phyloP scores from a whole-genome alignment of 2,329 filamentous ascomycete genomes.

The Sporothrix mexicana region DNA sequence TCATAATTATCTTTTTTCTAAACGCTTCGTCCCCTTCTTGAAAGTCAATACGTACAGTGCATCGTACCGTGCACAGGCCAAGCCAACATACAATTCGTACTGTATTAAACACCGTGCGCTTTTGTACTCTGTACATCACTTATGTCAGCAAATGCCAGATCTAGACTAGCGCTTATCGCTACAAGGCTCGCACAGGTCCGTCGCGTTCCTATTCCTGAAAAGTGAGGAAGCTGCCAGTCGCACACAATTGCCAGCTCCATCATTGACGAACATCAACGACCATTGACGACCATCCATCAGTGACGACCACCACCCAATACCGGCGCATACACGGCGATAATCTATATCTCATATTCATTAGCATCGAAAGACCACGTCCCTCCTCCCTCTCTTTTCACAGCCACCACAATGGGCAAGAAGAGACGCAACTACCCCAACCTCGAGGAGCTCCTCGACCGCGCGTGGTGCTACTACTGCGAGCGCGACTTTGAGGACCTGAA shows the following conservation, averaged over 20 bases:
- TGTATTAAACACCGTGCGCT: too few relatives aligned
- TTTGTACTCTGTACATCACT: too few relatives aligned
- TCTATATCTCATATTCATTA: not conserved
- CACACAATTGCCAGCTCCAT: not conserved
- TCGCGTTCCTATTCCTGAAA: not conserved
- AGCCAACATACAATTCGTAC: too few relatives aligned
- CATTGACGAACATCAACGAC: not conserved
- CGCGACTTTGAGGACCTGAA: conserved; percentile 97
- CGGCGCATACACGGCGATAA: not conserved
- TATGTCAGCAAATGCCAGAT: conserved; percentile 10
- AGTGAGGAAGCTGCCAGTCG: not conserved
- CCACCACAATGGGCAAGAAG: conserved; percentile 78
- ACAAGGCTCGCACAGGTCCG: conserved; percentile 1
- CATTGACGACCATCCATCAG: not conserved
- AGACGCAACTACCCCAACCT: conserved; percentile 84
- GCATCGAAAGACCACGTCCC: too few relatives aligned
- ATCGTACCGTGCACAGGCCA: too few relatives aligned
- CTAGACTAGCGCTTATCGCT: not conserved
- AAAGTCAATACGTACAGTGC: too few relatives aligned
- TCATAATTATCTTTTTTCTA: too few relatives aligned
- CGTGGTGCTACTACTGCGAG: conserved; percentile 99
- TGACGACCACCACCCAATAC: too few relatives aligned
- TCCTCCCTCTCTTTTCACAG: not conserved
- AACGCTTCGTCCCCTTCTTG: too few relatives aligned
- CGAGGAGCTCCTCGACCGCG: conserved; percentile 83